Evolutionary conservation across 2,329 filamentous ascomycete genomes (phyloP), one percentile per base, ranked within the genome.

Genomic region (Ophiocordyceps camponoti-saundersi): DNA sequence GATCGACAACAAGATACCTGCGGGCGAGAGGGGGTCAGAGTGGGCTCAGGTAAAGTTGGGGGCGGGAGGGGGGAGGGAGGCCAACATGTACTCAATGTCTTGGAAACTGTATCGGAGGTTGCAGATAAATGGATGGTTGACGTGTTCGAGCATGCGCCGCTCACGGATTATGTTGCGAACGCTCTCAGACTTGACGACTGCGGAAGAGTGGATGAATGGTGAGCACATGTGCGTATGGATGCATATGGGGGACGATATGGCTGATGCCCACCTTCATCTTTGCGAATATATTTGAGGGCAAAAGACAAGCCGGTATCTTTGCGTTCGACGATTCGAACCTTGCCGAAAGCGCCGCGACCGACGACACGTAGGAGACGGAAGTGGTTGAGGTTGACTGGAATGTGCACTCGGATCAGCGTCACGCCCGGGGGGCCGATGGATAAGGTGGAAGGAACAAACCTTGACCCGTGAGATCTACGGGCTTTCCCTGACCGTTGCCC

Each of bases 31-130:
- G 26, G 36, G n/a, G 18, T 40, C 36, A 40, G 36, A 29, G 26
- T 10, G 26, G 26, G 26, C 26, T 6, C 36, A 10, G 34, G n/a
- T 11, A 18, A n/a, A 20, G 36, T 6, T 21, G 6, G 22, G 29
- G 39, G 32, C 29, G 23, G 20, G 20, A 44, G 2, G 23, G 22
- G 18, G 20, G n/a, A 32, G 23, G n/a, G 23, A 45, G 49, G 64
- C 85, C 59, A 72, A 95, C 87, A 98, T 83, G 67, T 98, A 98
- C 65, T 98, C 92, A 57, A 96, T 88, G 65, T 98, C 92, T 67
- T 98, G 92, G 62, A 98, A 98, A 67, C 89, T 95, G 69, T 96
- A 98, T 58, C 92, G 85, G 71, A 98, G 70, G 65, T 98, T 98
- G 71, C 90, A 96, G 55, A 98, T 84, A 64, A 96, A 98, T 23